Conservation (phyloP, 2,329 filamentous ascomycete species). For the Sphaceloma murrayae region DNA sequence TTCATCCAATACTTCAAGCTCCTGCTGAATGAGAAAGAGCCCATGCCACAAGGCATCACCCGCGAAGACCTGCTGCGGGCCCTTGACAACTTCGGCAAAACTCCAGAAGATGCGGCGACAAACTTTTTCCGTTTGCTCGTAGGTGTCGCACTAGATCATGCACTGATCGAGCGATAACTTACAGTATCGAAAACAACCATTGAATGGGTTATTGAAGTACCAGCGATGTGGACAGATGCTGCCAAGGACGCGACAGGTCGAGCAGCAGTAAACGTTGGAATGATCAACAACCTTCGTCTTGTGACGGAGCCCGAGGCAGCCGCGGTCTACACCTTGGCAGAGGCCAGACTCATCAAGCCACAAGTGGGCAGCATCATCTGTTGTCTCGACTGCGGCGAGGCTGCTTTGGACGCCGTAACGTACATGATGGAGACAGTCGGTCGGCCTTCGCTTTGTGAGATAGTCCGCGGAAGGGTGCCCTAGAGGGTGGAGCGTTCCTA, state of each 20-base stretch:
- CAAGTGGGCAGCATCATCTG: too few relatives aligned
- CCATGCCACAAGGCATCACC: conserved; percentile 70
- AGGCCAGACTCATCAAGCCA: conserved; percentile 65
- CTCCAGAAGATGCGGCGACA: conserved; percentile 66
- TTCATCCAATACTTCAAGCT: conserved; percentile 75
- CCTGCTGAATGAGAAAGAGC: conserved; percentile 70
- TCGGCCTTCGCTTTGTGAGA: too few relatives aligned
- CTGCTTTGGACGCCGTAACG: too few relatives aligned
- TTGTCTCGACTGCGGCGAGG: too few relatives aligned
- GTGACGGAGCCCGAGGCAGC: conserved; percentile 55
- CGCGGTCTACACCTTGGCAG: conserved; percentile 57
- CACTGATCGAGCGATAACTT: too few relatives aligned
- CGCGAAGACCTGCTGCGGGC: conserved; percentile 61
- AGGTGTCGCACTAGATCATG: too few relatives aligned
- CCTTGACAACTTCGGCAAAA: conserved; percentile 64
- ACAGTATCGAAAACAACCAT: too few relatives aligned
- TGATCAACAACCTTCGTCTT: conserved; percentile 67
- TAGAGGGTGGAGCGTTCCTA: too few relatives aligned
- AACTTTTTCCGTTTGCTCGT: conserved; percentile 77
- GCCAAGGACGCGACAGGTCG: conserved; percentile 76
- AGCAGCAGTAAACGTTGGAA: conserved; percentile 67
- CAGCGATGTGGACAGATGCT: conserved; percentile 74
- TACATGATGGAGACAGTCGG: too few relatives aligned
- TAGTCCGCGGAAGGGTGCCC: too few relatives aligned
- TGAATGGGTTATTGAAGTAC: conserved; percentile 71